Evolutionary conservation across 1,284 basidiomycete genomes (phyloP).

Genomic region (Phellopilus nigrolimitatus): DNA sequence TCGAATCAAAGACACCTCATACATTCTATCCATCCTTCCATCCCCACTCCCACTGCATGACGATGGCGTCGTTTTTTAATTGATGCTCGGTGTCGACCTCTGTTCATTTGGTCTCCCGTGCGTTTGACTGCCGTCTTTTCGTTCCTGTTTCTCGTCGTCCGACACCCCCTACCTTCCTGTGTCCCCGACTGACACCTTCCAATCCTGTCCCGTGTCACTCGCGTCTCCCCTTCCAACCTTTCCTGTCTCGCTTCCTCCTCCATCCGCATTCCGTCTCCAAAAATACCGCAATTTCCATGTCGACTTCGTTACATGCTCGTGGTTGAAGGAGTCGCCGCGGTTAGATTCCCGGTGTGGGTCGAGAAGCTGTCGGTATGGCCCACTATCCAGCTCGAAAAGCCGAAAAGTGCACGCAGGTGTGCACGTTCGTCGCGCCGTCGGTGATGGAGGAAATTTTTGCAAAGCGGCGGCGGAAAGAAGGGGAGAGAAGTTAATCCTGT

Average conservation of each 20-base stretch:
- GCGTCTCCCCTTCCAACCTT: not conserved
- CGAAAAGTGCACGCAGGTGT: no score
- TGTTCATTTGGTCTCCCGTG: no score
- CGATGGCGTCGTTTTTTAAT: no score
- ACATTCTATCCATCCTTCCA: not conserved
- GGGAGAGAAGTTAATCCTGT: not conserved
- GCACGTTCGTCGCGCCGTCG: no score
- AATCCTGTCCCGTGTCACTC: not conserved
- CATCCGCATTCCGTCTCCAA: not conserved
- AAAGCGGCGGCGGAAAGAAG: not conserved
- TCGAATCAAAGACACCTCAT: not conserved
- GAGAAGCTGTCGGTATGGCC: no score
- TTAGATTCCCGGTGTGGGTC: no score
- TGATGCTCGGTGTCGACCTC: no score
- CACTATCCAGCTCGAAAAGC: no score
- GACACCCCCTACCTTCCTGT: not conserved
- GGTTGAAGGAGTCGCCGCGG: no score
- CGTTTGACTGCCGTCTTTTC: not conserved
- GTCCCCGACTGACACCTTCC: not conserved
- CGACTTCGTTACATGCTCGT: no score
- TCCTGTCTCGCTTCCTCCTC: not conserved
- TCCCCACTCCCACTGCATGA: not conserved
- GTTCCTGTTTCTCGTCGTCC: not conserved
- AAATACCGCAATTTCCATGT: not conserved
- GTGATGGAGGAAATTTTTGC: not conserved